Evolutionary conservation across 441 rosid genomes (phyloP).

Genomic region (Pelargonium australe): DNA sequence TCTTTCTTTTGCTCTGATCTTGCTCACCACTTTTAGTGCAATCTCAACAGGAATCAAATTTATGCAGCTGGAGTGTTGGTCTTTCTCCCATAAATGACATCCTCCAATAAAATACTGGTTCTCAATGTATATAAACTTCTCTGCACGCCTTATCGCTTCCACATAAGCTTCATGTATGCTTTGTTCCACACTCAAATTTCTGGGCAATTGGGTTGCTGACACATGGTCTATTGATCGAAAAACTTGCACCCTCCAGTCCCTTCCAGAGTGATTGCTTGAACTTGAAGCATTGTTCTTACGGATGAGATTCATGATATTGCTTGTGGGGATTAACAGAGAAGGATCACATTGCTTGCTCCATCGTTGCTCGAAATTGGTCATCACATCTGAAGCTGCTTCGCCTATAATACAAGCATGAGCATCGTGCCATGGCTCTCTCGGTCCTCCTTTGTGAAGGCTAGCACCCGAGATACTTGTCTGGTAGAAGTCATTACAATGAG

Average conservation of each 20-base stretch:
- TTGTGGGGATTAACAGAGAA: slow-evolving; percentile 37
- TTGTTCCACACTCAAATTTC: slow-evolving; percentile 43
- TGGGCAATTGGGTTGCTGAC: slow-evolving; percentile 46
- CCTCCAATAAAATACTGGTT: slow-evolving; percentile 88
- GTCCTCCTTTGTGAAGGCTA: slow-evolving; percentile 67
- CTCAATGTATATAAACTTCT: slow-evolving; percentile 77
- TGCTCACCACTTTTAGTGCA: slow-evolving; percentile 57
- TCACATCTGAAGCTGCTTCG: slow-evolving; percentile 65
- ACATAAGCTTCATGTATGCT: slow-evolving; percentile 80
- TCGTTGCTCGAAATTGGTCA: slow-evolving; percentile 71
- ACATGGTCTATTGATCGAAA: slow-evolving; percentile 66
- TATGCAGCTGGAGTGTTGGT: slow-evolving; percentile 54
- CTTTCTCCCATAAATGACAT: slow-evolving; percentile 67
- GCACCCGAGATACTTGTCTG: slow-evolving; percentile 68
- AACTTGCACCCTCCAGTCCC: slow-evolving; percentile 74
- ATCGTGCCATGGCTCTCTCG: slow-evolving; percentile 93
- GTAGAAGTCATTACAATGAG: slow-evolving; percentile 52
- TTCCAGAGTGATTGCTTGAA: slow-evolving; percentile 22
- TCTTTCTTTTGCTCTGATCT: slow-evolving; percentile 54
- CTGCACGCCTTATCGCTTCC: slow-evolving; percentile 62
- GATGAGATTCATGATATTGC: slow-evolving; percentile 35
- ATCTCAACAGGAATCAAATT: slow-evolving; percentile 80
- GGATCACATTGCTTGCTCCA: slow-evolving; percentile 75
- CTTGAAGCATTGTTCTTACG: slow-evolving; percentile 23
- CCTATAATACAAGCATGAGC: slow-evolving; percentile 61